Percentiles rank a stretch among this genome's conserved stretches.
These are phyloP conservation scores for Xenosphaeropsis pyriputrescens DNA, from an alignment of 2,329 filamentous ascomycete genomes.

Conservation along the genomic window DNA sequence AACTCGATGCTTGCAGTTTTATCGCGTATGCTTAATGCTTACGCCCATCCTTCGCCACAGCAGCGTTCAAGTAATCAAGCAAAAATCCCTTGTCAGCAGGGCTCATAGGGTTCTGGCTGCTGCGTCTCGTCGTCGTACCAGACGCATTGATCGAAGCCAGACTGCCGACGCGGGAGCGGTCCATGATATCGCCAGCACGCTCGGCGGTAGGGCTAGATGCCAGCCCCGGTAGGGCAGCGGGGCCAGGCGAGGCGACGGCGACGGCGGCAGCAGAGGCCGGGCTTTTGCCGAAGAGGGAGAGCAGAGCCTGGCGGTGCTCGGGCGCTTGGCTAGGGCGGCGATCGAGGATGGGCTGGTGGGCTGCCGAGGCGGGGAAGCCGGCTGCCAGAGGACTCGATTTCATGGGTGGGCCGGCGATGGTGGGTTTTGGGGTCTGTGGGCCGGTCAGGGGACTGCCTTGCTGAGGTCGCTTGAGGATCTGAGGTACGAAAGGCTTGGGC, in stretches of 20 bases:
- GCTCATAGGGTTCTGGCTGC: constrained; percentile 41
- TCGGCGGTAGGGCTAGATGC: constrained; percentile 7
- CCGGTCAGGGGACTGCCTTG: constrained; percentile 6
- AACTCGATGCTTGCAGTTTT: no score
- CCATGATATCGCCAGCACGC: constrained; percentile 1
- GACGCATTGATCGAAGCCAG: constrained; percentile 12
- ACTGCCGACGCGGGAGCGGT: constrained; percentile 15
- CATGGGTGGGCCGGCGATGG: no score
- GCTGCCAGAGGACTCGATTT: no score
- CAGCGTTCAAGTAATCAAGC: constrained; percentile 54
- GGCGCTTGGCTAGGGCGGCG: constrained; percentile 23
- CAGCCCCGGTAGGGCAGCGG: background rate
- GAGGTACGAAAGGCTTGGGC: constrained; percentile 32
- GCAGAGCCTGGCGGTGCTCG: constrained; percentile 29
- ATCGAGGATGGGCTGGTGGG: constrained; percentile 9
- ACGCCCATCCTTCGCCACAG: constrained; percentile 3
- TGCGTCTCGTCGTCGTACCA: constrained; percentile 20
- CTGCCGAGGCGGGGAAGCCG: background rate
- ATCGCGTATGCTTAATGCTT: no score
- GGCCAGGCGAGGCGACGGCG: background rate
- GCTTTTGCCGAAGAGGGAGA: constrained; percentile 14
- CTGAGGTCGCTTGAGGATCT: constrained; percentile 34
- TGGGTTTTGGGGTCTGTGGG: background rate
- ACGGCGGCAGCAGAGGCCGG: constrained; percentile 4
- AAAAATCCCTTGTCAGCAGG: constrained; percentile 64